phyloP scores from a whole-genome alignment of 1,284 basidiomycete species.

The Pseudozyma sp. region DNA sequence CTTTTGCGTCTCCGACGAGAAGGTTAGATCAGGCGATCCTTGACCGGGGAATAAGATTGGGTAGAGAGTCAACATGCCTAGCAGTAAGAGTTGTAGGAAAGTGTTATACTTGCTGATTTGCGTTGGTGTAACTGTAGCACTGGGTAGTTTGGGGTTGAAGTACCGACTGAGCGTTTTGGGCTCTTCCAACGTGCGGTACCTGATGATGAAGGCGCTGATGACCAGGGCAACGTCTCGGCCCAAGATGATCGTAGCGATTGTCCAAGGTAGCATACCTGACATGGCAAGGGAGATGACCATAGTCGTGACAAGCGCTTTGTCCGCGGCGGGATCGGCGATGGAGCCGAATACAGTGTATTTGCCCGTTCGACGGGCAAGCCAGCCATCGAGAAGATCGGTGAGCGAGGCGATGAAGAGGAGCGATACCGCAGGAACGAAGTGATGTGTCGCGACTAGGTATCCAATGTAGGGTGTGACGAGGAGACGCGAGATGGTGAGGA shows the following conservation, averaged over 20 bases:
- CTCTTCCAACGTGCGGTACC: conserved; percentile 85
- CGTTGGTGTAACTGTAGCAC: conserved; percentile 91
- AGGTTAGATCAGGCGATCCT: conserved; percentile 15
- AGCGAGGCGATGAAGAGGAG: conserved; percentile 88
- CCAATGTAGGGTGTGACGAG: conserved; percentile 88
- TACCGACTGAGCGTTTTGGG: conserved; percentile 92
- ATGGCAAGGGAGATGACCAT: conserved; percentile 86
- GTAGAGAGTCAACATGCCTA: conserved; percentile 86
- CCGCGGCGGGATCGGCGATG: conserved; percentile 95
- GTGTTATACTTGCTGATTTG: conserved; percentile 78
- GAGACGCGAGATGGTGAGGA: conserved; percentile 88
- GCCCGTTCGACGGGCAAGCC: conserved; percentile 83
- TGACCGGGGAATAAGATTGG: conserved; percentile 76
- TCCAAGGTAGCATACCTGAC: conserved; percentile 85
- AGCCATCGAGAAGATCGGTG: conserved; percentile 92
- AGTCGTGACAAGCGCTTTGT: conserved; percentile 96
- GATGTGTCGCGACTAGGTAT: conserved; percentile 87
- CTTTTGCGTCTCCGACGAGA: not conserved
- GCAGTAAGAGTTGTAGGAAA: conserved; percentile 86
- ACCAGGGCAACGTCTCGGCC: conserved; percentile 89
- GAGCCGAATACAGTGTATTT: conserved; percentile 83
- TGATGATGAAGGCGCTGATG: conserved; percentile 91
- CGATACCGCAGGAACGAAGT: conserved; percentile 82
- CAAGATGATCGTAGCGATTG: conserved; percentile 85
- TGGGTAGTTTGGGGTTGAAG: conserved; percentile 94